A percentile compares a stretch with the other conserved stretches of the same genome.
phyloP scores from a whole-genome alignment of 2,329 filamentous ascomycete species.

The Fragosphaeria purpurea region DNA sequence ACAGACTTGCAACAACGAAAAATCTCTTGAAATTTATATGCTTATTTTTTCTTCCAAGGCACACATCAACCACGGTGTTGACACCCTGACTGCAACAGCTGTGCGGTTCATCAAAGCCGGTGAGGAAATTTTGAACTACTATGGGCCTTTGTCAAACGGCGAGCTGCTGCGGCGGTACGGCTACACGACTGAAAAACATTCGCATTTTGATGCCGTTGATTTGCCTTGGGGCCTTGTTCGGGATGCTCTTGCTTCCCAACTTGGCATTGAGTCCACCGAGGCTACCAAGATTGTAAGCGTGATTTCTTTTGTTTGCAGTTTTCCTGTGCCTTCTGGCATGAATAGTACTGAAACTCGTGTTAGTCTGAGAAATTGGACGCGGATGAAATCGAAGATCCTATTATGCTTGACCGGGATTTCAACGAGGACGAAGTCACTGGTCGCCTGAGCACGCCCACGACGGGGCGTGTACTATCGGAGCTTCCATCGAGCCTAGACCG shows the following conservation, averaged over 20 bases:
- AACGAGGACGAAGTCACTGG: slow-evolving; percentile 42
- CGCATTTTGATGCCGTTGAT: slow-evolving; percentile 74
- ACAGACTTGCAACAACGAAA: too few species aligned
- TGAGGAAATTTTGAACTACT: slow-evolving; percentile 80
- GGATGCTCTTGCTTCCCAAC: slow-evolving; percentile 9
- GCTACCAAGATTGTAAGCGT: slow-evolving; percentile 31
- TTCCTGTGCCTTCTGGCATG: slow-evolving; percentile 11
- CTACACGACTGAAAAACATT: slow-evolving; percentile 71
- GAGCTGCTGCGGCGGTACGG: slow-evolving; percentile 79
- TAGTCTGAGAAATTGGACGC: slow-evolving; percentile 43
- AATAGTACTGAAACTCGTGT: slow-evolving; percentile 20
- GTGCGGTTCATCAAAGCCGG: slow-evolving; percentile 58
- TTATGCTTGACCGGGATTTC: slow-evolving; percentile 53
- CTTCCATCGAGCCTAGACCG: slow-evolving; percentile 42
- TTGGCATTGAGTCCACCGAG: slow-evolving; percentile 17
- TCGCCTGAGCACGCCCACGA: slow-evolving; percentile 20
- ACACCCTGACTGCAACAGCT: slow-evolving; percentile 58
- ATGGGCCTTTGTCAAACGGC: slow-evolving; percentile 71
- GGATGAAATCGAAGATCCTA: slow-evolving; percentile 63
- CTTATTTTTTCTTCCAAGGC: slow-evolving; percentile 25
- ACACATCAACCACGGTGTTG: slow-evolving; percentile 44
- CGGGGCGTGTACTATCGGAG: slow-evolving; percentile 23
- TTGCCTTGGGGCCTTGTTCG: slow-evolving; percentile 46
- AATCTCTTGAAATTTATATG: slow-evolving; percentile 35
- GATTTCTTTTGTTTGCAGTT: too few species aligned